phyloP scores from a whole-genome alignment of 192 early-diverging fungal species.

The Mortierella antarctica region DNA sequence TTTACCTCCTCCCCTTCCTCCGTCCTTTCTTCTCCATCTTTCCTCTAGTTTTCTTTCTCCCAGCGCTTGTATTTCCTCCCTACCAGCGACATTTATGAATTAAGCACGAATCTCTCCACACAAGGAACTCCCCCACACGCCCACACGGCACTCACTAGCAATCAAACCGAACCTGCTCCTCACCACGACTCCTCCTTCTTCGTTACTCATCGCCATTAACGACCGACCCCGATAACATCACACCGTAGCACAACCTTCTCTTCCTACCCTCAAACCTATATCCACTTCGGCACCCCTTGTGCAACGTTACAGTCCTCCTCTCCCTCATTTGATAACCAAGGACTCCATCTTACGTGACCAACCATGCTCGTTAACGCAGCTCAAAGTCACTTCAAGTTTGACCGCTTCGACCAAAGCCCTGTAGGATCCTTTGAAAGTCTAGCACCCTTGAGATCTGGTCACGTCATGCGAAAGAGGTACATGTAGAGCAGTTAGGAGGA shows the following conservation, averaged over 20 bases:
- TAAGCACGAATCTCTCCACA: constrained; percentile 18
- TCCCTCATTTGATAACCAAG: background rate
- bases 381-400: constrained; percentile 50
- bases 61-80: constrained; percentile 30
- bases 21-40: too few species aligned
- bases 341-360: background rate
- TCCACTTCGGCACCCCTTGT: background rate
- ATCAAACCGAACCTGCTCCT: background rate
- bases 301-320: background rate
- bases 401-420: constrained; percentile 32
- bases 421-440: constrained; percentile 27
- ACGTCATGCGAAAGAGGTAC: constrained; percentile 29
- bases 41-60: too few species aligned
- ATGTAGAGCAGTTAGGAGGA: constrained; percentile 3
- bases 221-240: background rate
- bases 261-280: background rate
- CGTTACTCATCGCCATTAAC: background rate
- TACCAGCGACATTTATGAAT: constrained; percentile 23
- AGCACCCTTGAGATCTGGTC: constrained; percentile 5
- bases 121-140: constrained; percentile 49
- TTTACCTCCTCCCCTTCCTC: too few species aligned
- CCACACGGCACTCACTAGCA: constrained; percentile 37
- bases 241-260: background rate
- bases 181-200: background rate
- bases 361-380: constrained; percentile 46